These are phyloP conservation scores for Cinchona pubescens DNA, from an alignment of 257 asterid species.

Conservation along the genomic window DNA sequence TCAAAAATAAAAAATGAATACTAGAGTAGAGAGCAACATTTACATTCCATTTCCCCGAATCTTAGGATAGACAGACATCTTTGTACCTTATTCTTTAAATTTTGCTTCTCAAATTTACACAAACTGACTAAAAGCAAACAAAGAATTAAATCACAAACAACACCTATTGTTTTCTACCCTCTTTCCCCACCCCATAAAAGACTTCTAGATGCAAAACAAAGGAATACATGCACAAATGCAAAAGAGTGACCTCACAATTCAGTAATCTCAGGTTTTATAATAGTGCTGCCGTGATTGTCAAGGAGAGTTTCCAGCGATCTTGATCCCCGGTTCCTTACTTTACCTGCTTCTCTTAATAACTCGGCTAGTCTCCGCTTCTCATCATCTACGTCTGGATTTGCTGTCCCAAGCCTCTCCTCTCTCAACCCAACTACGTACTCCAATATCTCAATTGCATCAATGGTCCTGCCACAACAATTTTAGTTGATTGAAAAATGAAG, in stretches of 20 bases:
- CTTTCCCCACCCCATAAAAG: constrained; percentile 1
- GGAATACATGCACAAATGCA: constrained; percentile 5
- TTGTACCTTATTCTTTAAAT: not conserved
- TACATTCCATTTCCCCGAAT: constrained; percentile 14
- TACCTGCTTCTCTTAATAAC: constrained; percentile 69
- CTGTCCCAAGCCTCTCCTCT: constrained; percentile 89
- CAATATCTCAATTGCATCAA: constrained; percentile 79
- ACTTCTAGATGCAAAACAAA: constrained; percentile 20
- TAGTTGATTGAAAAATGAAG: not conserved
- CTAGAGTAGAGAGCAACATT: constrained; percentile 11
- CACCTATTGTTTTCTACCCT: not conserved
- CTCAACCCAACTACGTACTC: constrained; percentile 77
- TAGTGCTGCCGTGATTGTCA: constrained; percentile 36
- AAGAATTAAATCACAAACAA: not conserved
- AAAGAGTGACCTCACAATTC: constrained; percentile 25
- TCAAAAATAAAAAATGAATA: constrained; percentile 1
- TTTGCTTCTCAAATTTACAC: constrained; percentile 9
- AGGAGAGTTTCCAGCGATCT: constrained; percentile 67
- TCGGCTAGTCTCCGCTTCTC: constrained; percentile 65
- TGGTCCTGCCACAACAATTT: constrained; percentile 40
- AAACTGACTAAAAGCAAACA: not conserved
- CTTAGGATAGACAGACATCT: constrained; percentile 13
- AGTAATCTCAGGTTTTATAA: constrained; percentile 34
- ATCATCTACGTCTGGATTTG: constrained; percentile 78
- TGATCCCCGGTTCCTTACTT: constrained; percentile 56